Evolutionary conservation across 805 yeast genomes (phyloP).

Genomic region (Zygosaccharomyces rouxii): DNA sequence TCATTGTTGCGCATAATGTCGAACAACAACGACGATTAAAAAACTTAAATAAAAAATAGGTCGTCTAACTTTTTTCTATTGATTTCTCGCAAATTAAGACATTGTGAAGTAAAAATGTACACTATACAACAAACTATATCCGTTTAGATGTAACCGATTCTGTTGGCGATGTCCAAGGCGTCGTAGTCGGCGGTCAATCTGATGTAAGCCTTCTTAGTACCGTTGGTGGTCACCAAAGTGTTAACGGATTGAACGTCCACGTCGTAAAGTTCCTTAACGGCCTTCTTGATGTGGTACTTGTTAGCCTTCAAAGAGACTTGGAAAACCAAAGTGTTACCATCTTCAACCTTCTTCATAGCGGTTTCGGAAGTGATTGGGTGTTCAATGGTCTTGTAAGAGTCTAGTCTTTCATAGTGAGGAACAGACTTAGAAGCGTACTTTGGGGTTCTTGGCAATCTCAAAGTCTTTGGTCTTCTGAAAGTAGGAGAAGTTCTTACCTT

Average conservation of each 20-base stretch:
- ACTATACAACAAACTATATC: slow-evolving; percentile 10
- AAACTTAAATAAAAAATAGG: background rate
- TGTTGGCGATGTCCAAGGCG: slow-evolving; percentile 99
- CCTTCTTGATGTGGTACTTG: slow-evolving; percentile 97
- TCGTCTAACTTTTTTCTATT: background rate
- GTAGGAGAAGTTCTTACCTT: slow-evolving; percentile 94
- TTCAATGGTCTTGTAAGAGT: slow-evolving; percentile 90
- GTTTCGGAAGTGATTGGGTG: slow-evolving; percentile 97
- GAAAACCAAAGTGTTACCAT: slow-evolving; percentile 98
- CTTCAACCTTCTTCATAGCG: slow-evolving; percentile 99
- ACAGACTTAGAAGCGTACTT: slow-evolving; percentile 93
- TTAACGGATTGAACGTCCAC: slow-evolving; percentile 91
- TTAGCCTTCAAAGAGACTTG: slow-evolving; percentile 95
- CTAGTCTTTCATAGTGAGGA: slow-evolving; percentile 96
- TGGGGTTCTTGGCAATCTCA: slow-evolving; percentile 90
- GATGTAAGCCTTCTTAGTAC: slow-evolving; percentile 99
- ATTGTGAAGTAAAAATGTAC: slow-evolving; percentile 4
- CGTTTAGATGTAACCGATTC: slow-evolving; percentile 94
- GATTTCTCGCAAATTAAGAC: background rate
- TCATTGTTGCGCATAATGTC: slow-evolving; percentile 65
- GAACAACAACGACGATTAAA: slow-evolving; percentile 21
- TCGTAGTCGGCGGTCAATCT: slow-evolving; percentile 98
- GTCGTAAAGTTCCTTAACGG: slow-evolving; percentile 96
- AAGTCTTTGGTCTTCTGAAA: slow-evolving; percentile 97
- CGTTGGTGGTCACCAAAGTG: slow-evolving; percentile 98